Evolutionary conservation across 345 rosid genomes (phyloP).

Genomic region (Firmiana major): DNA sequence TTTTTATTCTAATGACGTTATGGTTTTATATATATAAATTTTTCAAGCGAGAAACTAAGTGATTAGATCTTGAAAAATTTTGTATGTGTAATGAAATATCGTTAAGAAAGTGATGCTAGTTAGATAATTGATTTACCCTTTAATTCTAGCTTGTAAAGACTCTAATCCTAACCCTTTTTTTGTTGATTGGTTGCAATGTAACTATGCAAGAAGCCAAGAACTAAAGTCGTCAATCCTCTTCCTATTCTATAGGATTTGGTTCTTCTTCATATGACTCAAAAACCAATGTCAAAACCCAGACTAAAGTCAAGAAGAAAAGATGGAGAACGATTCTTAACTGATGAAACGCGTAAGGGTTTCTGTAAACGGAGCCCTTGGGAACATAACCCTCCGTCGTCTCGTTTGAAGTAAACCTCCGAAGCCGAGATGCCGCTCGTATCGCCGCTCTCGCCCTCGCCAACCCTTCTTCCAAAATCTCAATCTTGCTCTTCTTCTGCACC

Average conservation of each 20-base stretch:
- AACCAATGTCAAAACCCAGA: not conserved
- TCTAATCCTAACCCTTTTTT: not conserved
- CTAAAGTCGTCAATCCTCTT: not conserved
- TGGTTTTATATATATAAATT: too few species aligned
- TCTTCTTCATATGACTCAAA: not conserved
- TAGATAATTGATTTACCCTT: not conserved
- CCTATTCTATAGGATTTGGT: not conserved
- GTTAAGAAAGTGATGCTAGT: not conserved
- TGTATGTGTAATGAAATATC: too few species aligned
- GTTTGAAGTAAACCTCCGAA: not conserved
- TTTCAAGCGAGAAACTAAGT: not conserved
- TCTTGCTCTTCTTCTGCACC: conserved; percentile 22
- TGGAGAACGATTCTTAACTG: not conserved
- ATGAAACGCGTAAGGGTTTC: conserved; percentile 8
- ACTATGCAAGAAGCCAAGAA: not conserved
- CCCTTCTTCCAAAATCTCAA: conserved; percentile 49
- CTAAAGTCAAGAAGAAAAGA: not conserved
- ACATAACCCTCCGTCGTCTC: not conserved
- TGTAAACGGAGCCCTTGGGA: conserved; percentile 8
- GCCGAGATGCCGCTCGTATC: conserved; percentile 40
- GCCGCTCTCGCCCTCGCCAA: conserved; percentile 64
- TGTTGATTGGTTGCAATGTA: not conserved
- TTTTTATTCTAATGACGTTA: too few species aligned
- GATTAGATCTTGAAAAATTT: not conserved
- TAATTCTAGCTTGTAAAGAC: not conserved